phyloP scores from a whole-genome alignment of 192 early-diverging fungal genomes.

The Coemansia sp. region DNA sequence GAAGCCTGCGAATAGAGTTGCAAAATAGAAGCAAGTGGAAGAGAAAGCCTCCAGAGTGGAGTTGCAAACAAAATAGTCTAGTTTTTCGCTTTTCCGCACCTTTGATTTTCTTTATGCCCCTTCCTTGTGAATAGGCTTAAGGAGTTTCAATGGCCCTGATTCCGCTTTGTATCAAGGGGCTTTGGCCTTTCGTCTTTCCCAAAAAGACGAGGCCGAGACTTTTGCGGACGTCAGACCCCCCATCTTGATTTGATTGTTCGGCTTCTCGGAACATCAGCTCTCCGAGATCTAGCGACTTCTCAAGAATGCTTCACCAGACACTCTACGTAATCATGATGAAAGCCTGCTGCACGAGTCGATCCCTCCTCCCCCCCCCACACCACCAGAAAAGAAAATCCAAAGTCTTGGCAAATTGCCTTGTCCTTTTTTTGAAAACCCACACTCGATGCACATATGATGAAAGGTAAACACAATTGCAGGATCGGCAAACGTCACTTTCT shows the following conservation, averaged over 20 bases:
- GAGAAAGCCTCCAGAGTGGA: too few species aligned
- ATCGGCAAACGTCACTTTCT: too few species aligned
- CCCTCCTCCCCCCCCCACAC: background rate
- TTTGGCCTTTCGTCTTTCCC: background rate
- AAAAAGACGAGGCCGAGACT: background rate
- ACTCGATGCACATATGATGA: background rate
- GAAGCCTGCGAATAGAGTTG: too few species aligned
- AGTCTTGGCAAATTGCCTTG: too few species aligned
- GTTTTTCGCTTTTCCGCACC: background rate
- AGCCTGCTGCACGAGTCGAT: background rate
- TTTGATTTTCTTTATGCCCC: background rate
- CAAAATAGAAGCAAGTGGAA: background rate
- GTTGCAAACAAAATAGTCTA: too few species aligned
- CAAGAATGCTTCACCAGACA: too few species aligned
- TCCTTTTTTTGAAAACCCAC: background rate
- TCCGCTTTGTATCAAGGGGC: too few species aligned
- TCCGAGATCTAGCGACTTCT: too few species aligned
- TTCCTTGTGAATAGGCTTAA: too few species aligned
- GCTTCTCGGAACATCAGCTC: background rate
- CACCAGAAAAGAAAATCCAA: background rate
- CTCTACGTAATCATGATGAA: background rate
- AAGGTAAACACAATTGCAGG: background rate
- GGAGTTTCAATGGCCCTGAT: too few species aligned
- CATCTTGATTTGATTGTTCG: background rate
- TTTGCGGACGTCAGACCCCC: background rate